A percentile compares a stretch with the other conserved stretches of the same genome.
phyloP scores from a whole-genome alignment of 2,329 filamentous ascomycete genomes.

The Aschersonia sp. region DNA sequence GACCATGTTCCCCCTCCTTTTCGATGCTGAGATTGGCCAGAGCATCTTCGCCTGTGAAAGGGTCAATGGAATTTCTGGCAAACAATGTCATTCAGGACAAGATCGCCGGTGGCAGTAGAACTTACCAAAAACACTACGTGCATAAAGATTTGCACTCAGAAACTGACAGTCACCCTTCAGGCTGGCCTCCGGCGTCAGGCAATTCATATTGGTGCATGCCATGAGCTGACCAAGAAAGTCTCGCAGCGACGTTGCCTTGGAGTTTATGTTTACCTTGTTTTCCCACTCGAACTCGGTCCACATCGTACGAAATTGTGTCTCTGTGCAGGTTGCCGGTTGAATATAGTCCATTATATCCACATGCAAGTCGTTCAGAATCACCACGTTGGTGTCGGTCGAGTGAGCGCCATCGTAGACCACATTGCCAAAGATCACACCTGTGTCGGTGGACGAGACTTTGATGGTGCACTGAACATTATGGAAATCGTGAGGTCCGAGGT shows the following conservation, averaged over 20 bases:
- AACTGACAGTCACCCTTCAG: constrained; percentile 97
- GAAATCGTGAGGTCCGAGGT: constrained; percentile 89
- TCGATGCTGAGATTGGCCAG: constrained; percentile 96
- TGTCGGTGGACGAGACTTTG: constrained; percentile 96
- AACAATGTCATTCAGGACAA: neutral
- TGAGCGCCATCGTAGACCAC: constrained; percentile 93
- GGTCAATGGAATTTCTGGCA: constrained; percentile 9
- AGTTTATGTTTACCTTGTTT: constrained; percentile 99
- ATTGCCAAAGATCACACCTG: constrained; percentile 96
- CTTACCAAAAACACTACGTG: constrained; percentile 95
- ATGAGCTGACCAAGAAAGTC: constrained; percentile 91
- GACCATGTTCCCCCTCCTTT: constrained; percentile 88
- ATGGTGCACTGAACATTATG: constrained; percentile 97
- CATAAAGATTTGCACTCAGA: constrained; percentile 91
- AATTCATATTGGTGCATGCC: constrained; percentile 98
- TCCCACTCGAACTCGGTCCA: constrained; percentile 99
- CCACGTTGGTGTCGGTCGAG: constrained; percentile 86
- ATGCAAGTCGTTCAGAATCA: constrained; percentile 95
- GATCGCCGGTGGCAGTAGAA: constrained; percentile 10
- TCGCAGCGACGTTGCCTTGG: constrained; percentile 80
- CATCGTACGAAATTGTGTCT: constrained; percentile 99
- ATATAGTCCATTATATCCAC: constrained; percentile 99
- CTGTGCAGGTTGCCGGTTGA: constrained; percentile 87
- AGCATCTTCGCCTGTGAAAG: constrained; percentile 77
- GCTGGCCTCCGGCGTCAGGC: constrained; percentile 88